Evolutionary conservation across 306 rosid genomes (phyloP), one percentile per base, ranked within the genome.

Genomic region (Citrullus mucosospermus): DNA sequence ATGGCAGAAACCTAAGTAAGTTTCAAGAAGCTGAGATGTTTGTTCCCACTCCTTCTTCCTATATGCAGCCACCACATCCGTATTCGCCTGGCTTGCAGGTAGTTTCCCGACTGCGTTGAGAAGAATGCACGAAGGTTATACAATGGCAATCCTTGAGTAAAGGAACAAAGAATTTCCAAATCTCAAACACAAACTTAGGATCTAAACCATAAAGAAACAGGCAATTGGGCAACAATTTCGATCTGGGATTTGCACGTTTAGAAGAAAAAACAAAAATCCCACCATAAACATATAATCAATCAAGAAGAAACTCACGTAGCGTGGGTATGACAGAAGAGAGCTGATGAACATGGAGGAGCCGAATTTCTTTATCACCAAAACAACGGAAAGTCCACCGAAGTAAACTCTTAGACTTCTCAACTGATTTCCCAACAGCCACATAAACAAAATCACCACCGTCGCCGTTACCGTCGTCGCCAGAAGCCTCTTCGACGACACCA

Each of bases 271-370:
- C 6, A 62, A 60, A 11, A 11, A 13, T 13, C 9, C 36, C 17
- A 14, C 17, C 17, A 12, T 0, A 12, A 28, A 2, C 36, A 60
- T 13, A 60, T 0, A 30, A 30, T 61, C 50, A 56, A 55, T 12
- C 55, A 30, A 2, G 44, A 17, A 44, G 62, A 78, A 77, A 78
- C 89, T 81, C 83, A 93, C 97, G 82, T 9, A 86, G 86, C 75
- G 98, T 93, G 39, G 98, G 98, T 81, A 93, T 90, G 54, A 53
- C 28, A 36, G 82, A 83, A 84, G 98, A 89, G 81, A 95, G 98
- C 80, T 85, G 91, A 83, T 87, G 82, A 77, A 82, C 92, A 83
- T 93, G 98, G 63, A 90, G 76, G 25, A 93, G 57, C 78, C 89
- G 83, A 78, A 91, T 82, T 43, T 87, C 87, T 8, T 82, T 32